Evolutionary conservation across 1,284 basidiomycete species (phyloP).

Genomic region (Pascua guehoae): DNA sequence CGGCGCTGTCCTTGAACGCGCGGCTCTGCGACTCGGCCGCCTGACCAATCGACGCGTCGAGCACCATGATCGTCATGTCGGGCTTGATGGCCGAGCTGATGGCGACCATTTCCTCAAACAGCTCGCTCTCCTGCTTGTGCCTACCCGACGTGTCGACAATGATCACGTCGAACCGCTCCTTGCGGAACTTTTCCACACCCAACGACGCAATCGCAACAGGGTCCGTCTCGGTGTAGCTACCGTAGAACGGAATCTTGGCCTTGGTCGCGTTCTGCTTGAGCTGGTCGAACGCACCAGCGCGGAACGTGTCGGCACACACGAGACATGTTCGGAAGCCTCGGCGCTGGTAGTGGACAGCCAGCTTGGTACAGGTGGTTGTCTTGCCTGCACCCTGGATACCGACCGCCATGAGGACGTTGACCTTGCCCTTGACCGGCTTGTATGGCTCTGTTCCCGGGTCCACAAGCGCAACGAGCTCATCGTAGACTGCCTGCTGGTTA

Average conservation of each 20-base stretch:
- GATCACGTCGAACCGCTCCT: conserved; percentile 96
- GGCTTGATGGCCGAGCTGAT: conserved; percentile 91
- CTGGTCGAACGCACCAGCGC: conserved; percentile 98
- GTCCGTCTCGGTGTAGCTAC: conserved; percentile 97
- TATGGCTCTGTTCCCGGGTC: conserved; percentile 93
- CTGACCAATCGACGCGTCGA: conserved; percentile 82
- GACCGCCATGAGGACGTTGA: conserved; percentile 96
- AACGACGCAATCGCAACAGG: conserved; percentile 91
- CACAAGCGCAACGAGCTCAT: conserved; percentile 91
- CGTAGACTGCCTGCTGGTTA: conserved; percentile 75
- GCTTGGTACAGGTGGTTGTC: conserved; percentile 96
- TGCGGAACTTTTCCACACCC: conserved; percentile 95
- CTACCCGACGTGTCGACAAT: conserved; percentile 98
- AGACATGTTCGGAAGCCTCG: conserved; percentile 97
- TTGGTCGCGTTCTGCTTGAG: conserved; percentile 87
- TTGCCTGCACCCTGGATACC: conserved; percentile 97
- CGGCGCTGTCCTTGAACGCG: conserved; percentile 96
- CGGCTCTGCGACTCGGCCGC: conserved; percentile 93
- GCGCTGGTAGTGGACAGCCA: conserved; percentile 95
- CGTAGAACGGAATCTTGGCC: conserved; percentile 98
- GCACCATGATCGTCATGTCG: conserved; percentile 82
- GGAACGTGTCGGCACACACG: conserved; percentile 98
- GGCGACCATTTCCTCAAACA: conserved; percentile 98
- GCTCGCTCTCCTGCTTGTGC: conserved; percentile 94
- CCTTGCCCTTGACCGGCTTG: conserved; percentile 92